Percentiles rank a stretch among this genome's conserved stretches.
Conservation (phyloP, 768 basidiomycete genomes). For the Pleurotus tuoliensis region DNA sequence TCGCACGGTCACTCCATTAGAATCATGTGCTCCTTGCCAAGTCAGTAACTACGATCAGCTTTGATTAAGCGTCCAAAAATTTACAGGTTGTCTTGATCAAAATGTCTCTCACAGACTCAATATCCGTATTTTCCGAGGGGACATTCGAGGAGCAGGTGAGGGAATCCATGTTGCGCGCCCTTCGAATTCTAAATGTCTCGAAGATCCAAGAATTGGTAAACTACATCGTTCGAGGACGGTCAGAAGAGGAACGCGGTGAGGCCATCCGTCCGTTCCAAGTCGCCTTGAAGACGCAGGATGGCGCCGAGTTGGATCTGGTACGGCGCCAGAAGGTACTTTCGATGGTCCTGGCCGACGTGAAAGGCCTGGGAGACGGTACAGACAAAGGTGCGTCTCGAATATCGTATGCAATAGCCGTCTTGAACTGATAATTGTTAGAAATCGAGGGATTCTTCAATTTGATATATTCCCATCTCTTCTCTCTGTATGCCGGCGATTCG, state of each 20-base stretch:
- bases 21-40: too few relatives aligned
- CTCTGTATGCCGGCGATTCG: slow-evolving; percentile 51
- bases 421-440: slow-evolving; percentile 37
- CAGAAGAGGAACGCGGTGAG: slow-evolving; percentile 64
- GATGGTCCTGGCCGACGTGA: slow-evolving; percentile 58
- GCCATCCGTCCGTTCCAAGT: slow-evolving; percentile 69
- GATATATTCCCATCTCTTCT: slow-evolving; percentile 67
- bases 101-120: slow-evolving; percentile 71
- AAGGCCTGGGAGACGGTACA: slow-evolving; percentile 68
- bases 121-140: slow-evolving; percentile 84
- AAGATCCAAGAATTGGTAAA: slow-evolving; percentile 77
- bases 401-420: not conserved
- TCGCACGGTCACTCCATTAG: too few relatives aligned
- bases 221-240: slow-evolving; percentile 61
- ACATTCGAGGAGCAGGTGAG: slow-evolving; percentile 84
- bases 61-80: too few relatives aligned
- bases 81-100: slow-evolving; percentile 18
- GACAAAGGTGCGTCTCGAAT: slow-evolving; percentile 58
- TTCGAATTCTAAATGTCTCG: slow-evolving; percentile 1
- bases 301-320: slow-evolving; percentile 49
- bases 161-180: not conserved
- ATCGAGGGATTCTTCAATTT: slow-evolving; percentile 89
- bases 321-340: slow-evolving; percentile 53
- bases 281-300: slow-evolving; percentile 46
- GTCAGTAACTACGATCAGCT: too few relatives aligned